These are phyloP conservation scores for Thalassiosira delicatula DNA, from an alignment of 352 stramenopile species.

Conservation along the genomic window DNA sequence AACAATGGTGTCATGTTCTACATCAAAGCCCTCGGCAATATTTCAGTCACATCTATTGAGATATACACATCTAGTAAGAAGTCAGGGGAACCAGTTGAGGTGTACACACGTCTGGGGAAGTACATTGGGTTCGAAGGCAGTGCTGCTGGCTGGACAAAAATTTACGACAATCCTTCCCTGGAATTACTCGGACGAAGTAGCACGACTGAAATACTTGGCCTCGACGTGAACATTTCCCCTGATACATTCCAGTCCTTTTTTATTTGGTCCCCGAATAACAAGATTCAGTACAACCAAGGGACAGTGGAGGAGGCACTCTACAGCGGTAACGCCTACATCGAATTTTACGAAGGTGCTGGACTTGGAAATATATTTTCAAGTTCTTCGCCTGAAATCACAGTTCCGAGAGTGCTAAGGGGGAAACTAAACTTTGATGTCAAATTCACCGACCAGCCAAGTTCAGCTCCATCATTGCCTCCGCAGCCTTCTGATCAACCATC, in stretches of 20 bases:
- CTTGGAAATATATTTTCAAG: neutral
- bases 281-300: neutral
- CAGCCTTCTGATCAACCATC: neutral
- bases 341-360: neutral
- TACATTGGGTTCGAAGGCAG: conserved; percentile 35
- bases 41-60: conserved; percentile 34
- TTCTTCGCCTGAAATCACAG: neutral
- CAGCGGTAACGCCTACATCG: neutral
- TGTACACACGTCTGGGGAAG: conserved; percentile 32
- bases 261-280: neutral
- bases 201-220: conserved; percentile 10
- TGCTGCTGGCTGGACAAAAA: conserved; percentile 23
- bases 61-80: conserved; percentile 7
- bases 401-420: conserved; percentile 17
- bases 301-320: neutral
- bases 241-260: conserved; percentile 26
- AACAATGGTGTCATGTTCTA: conserved; percentile 47
- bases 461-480: neutral
- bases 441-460: conserved; percentile 31
- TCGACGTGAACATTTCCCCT: conserved; percentile 16
- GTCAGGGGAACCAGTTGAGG: conserved; percentile 5
- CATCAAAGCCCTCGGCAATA: conserved; percentile 25
- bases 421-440: conserved; percentile 36
- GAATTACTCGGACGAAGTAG: conserved; percentile 12
- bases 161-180: conserved; percentile 27